Conservation (phyloP, 306 rosid genomes). For the Quercus robur region DNA sequence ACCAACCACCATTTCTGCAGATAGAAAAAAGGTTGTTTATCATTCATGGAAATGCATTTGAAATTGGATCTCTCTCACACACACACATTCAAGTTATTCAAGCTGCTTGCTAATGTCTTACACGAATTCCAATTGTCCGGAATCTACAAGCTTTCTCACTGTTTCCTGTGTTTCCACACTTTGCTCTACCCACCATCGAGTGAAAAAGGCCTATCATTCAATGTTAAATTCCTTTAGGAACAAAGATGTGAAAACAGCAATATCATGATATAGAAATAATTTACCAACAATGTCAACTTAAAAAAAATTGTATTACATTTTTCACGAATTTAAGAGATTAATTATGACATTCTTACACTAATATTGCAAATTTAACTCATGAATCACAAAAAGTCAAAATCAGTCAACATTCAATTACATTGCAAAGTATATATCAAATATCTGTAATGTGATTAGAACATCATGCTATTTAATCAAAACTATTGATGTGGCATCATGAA, state of each 20-base stretch:
- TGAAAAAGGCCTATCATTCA: constrained; percentile 61
- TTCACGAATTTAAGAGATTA: too few relatives aligned
- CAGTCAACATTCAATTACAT: neutral
- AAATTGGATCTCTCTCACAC: neutral
- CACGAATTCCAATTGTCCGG: constrained; percentile 75
- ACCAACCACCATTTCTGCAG: constrained; percentile 92
- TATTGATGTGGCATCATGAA: neutral
- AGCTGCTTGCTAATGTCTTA: constrained; percentile 13
- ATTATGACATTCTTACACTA: neutral
- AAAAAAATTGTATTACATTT: too few relatives aligned
- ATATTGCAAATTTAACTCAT: neutral
- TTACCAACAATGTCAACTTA: neutral
- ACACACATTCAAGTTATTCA: neutral
- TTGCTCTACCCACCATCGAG: constrained; percentile 81
- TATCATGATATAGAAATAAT: neutral
- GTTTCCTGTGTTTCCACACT: constrained; percentile 50
- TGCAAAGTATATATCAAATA: neutral
- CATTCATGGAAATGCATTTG: neutral
- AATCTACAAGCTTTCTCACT: constrained; percentile 59
- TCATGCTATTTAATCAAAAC: neutral
- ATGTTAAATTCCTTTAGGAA: neutral
- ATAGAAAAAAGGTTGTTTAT: neutral
- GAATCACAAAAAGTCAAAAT: neutral
- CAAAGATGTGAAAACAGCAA: neutral
- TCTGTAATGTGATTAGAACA: neutral